These are phyloP conservation scores for Citrus inodora DNA, from an alignment of 345 rosid genomes.

Conservation along the genomic window DNA sequence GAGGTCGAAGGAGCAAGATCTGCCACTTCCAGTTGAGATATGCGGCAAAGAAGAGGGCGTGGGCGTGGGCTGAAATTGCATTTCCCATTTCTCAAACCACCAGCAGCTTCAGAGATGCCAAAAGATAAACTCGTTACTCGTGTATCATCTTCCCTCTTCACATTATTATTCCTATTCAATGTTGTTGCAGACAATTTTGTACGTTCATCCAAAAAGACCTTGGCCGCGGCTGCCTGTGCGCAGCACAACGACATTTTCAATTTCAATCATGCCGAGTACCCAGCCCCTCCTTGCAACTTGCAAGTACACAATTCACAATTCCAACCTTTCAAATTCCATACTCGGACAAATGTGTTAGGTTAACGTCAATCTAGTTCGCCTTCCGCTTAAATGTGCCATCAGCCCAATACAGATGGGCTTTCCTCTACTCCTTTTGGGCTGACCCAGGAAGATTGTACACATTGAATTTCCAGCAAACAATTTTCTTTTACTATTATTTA, in stretches of 20 bases:
- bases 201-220: neutral
- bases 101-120: neutral
- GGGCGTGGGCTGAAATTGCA: constrained; percentile 4
- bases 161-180: too few species aligned
- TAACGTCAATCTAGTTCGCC: too few species aligned
- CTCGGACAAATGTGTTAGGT: too few species aligned
- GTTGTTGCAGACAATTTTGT: neutral
- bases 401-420: too few species aligned
- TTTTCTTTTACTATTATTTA: too few species aligned
- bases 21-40: constrained; percentile 49
- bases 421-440: too few species aligned
- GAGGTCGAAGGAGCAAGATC: constrained; percentile 67
- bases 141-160: too few species aligned
- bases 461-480: too few species aligned
- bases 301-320: too few species aligned
- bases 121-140: neutral
- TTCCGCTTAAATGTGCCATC: too few species aligned
- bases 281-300: neutral
- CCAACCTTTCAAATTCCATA: too few species aligned
- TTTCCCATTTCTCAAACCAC: constrained; percentile 8
- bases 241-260: neutral
- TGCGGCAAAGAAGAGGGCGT: constrained; percentile 32
- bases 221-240: neutral
- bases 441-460: too few species aligned
- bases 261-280: neutral